A percentile compares a stretch with the other conserved stretches of the same genome.
phyloP scores from a whole-genome alignment of 306 rosid species.

The Hippophae gyantsensis region DNA sequence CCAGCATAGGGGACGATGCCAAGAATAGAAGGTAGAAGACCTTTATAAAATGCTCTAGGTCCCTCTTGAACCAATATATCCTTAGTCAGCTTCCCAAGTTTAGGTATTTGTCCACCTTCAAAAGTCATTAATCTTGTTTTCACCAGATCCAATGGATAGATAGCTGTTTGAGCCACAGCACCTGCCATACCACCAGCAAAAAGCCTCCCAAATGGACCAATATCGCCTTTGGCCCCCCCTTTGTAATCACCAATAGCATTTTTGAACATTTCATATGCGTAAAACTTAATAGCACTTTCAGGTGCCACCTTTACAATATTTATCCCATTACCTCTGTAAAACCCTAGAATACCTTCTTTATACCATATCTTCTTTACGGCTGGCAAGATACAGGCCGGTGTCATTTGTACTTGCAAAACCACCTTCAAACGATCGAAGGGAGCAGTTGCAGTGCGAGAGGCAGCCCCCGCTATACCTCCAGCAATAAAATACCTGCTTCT shows the following conservation, averaged over 20 bases:
- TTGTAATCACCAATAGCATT: conserved; percentile 32
- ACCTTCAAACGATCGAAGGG: conserved; percentile 88
- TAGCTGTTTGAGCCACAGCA: conserved; percentile 75
- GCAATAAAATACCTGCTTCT: conserved; percentile 76
- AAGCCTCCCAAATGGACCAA: conserved; percentile 52
- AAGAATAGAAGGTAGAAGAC: conserved; percentile 68
- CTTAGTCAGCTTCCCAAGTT: conserved; percentile 44
- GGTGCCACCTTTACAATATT: conserved; percentile 83
- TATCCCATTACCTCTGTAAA: conserved; percentile 80
- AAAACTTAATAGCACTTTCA: conserved; percentile 80
- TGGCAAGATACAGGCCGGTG: conserved; percentile 54
- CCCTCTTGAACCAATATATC: conserved; percentile 80
- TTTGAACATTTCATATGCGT: conserved; percentile 62
- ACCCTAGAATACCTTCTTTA: conserved; percentile 56
- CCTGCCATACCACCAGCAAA: conserved; percentile 87
- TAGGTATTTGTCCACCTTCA: conserved; percentile 50
- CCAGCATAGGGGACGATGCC: conserved; percentile 93
- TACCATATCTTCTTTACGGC: conserved; percentile 52
- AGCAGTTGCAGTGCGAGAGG: conserved; percentile 80
- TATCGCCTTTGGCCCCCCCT: conserved; percentile 43
- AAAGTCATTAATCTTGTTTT: conserved; percentile 71
- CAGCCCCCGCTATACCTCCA: conserved; percentile 80
- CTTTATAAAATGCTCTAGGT: conserved; percentile 76
- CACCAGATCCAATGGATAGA: conserved; percentile 83
- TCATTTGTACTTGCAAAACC: conserved; percentile 68